Conservation (phyloP, 495 filamentous ascomycete genomes). For the Hypoxylon subgilvum region DNA sequence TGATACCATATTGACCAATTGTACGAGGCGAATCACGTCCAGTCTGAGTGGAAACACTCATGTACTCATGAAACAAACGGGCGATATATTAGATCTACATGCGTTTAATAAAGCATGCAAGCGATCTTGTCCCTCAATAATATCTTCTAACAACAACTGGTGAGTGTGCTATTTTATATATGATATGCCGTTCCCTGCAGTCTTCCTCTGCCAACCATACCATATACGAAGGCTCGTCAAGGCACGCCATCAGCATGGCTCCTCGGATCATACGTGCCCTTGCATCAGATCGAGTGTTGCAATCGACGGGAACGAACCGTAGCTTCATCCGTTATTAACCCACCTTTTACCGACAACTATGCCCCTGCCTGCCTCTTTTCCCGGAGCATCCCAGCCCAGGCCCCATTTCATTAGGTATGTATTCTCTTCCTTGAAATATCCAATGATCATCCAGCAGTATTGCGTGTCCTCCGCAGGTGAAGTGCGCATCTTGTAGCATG, state of each 20-base stretch:
- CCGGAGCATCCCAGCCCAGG: slow-evolving; percentile 28
- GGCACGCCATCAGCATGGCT: slow-evolving; percentile 16
- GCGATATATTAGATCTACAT: slow-evolving; percentile 22
- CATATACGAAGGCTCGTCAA: too few species aligned
- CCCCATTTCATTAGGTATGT: slow-evolving; percentile 13
- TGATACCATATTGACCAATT: slow-evolving; percentile 1
- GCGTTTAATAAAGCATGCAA: background rate
- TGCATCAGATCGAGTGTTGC: slow-evolving; percentile 37
- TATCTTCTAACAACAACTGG: too few species aligned
- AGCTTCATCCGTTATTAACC: slow-evolving; percentile 29
- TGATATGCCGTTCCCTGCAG: too few species aligned
- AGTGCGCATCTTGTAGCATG: slow-evolving; percentile 7
- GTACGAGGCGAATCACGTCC: slow-evolving; percentile 7
- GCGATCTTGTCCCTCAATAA: background rate
- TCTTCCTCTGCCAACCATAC: too few species aligned
- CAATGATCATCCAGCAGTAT: slow-evolving; percentile 19
- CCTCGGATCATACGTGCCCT: slow-evolving; percentile 17
- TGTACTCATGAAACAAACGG: too few species aligned
- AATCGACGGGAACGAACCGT: slow-evolving; percentile 34
- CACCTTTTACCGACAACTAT: slow-evolving; percentile 30
- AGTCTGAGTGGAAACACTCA: too few species aligned
- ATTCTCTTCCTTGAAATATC: slow-evolving; percentile 10
- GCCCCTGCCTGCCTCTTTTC: slow-evolving; percentile 27
- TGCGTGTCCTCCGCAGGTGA: slow-evolving; percentile 26
- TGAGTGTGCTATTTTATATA: background rate